These are phyloP conservation scores for Hypseocharis bilobata DNA, from an alignment of 441 rosid genomes.

Conservation along the genomic window DNA sequence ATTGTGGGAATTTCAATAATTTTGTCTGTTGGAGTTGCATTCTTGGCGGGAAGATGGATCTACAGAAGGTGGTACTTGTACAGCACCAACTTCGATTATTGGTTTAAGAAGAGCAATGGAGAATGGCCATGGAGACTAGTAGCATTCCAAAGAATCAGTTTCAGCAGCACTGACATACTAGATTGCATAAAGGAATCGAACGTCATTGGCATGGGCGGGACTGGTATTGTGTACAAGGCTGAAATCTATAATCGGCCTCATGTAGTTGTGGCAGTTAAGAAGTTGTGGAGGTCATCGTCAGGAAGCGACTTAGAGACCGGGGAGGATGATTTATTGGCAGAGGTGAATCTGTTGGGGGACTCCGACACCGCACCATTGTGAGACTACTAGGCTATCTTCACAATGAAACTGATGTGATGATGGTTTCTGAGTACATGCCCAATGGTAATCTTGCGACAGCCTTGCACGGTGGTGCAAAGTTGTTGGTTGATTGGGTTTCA, in stretches of 20 bases:
- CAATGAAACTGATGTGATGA: slow-evolving; percentile 58
- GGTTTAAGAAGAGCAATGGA: slow-evolving; percentile 37
- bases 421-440: slow-evolving; percentile 65
- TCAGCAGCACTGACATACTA: slow-evolving; percentile 56
- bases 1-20: slow-evolving; percentile 38
- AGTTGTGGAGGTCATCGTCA: slow-evolving; percentile 68
- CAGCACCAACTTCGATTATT: slow-evolving; percentile 36
- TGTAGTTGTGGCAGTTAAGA: slow-evolving; percentile 56
- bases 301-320: slow-evolving; percentile 34
- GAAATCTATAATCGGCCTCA: slow-evolving; percentile 51
- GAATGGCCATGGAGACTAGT: slow-evolving; percentile 84
- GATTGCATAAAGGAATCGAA: slow-evolving; percentile 56
- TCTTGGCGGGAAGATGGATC: slow-evolving; percentile 40
- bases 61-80: slow-evolving; percentile 59
- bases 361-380: slow-evolving; percentile 65
- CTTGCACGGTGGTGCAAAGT: slow-evolving; percentile 40
- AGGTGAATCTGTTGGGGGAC: slow-evolving; percentile 59
- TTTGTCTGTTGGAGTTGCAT: slow-evolving; percentile 32
- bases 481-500: slow-evolving; percentile 65
- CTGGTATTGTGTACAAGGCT: slow-evolving; percentile 71
- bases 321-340: slow-evolving; percentile 43
- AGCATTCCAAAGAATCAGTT: slow-evolving; percentile 58
- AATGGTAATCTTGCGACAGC: slow-evolving; percentile 67
- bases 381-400: slow-evolving; percentile 57
- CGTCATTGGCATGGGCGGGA: slow-evolving; percentile 65